Percentiles rank a stretch among this genome's conserved stretches.
phyloP scores from a whole-genome alignment of 441 rosid genomes.

The Populus hybrid region DNA sequence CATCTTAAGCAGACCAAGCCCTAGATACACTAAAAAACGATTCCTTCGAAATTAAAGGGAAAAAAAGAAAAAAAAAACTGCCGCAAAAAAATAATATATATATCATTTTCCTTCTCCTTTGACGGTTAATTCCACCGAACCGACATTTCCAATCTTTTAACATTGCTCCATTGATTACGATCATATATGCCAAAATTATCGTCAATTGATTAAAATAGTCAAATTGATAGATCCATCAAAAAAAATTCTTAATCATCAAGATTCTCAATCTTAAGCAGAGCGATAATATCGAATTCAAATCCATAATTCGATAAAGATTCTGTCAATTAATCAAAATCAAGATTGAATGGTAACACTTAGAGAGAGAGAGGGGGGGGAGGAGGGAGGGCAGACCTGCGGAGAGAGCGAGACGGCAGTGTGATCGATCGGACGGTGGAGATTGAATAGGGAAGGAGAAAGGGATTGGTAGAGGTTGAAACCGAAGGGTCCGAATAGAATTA shows the following conservation, averaged over 20 bases:
- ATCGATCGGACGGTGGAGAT: constrained; percentile 19
- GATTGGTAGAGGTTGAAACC: neutral
- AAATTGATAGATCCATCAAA: neutral
- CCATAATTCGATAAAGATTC: neutral
- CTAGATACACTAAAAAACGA: neutral
- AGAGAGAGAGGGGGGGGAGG: neutral
- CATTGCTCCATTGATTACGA: neutral
- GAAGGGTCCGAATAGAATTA: neutral
- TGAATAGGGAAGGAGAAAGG: neutral
- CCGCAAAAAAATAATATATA: neutral
- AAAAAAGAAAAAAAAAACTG: neutral
- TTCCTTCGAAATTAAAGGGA: neutral
- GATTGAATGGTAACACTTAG: neutral
- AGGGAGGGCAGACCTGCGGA: constrained; percentile 13
- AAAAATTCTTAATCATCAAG: neutral
- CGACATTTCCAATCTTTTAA: neutral
- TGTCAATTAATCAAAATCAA: neutral
- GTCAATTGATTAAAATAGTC: neutral
- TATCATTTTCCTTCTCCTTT: neutral
- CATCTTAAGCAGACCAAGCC: neutral
- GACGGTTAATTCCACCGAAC: neutral
- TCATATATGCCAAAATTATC: neutral
- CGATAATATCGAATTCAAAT: neutral
- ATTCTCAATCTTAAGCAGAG: neutral
- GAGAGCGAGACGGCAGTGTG: constrained; percentile 6